Base-by-base conservation (phyloP, 1,284 basidiomycete genomes). In the Fomitopsis schrenkii region DNA sequence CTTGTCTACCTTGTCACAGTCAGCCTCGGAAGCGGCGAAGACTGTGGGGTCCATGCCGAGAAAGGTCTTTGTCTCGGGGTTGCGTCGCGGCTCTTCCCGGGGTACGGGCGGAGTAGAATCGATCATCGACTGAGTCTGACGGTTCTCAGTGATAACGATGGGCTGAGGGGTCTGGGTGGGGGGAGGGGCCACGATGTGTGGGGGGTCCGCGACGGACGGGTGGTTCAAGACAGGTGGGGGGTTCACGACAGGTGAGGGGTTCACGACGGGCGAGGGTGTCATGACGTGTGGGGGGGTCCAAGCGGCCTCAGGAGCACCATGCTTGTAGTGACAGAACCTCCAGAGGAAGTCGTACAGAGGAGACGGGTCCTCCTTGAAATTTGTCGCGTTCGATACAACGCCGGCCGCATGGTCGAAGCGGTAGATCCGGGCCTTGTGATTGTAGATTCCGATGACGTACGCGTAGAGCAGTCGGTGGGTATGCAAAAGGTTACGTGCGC, bases 401-500 rank as follows among this genome's bases (percentile, higher is more conserved):
- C 55, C 50, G 30, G 53, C 59, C 8, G 59, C 15, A 35, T 46
- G 59, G 36, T 63, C 62, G 28, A 62, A 62, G n/a, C 62, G 62
- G 15, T 40, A 48, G 30, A 66, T 33, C 7, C 60, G 62, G 12
- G 55, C 40, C 12, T 35, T 61, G 12, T 56, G 36, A 26, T 55
- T 60, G 22, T 65, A 65, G 45, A 65, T 38, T 0, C 64, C 64
- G 35, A 65, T 46, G 17, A 62, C 56, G n/a, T 60, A 65, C 1
- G 60, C 40, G 14, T 42, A 57, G 45, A 65, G 62, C 58, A 61
- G 50, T 1, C 58, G 59, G 22, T 65, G 58, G 0, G 64, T 59
- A 5, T 62, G 46, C 40, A 65, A 6, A 1, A 65, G 56, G 33
- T 56, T 63, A 2, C 62, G 30, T 2, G 62, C 64, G 38, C 46